Evolutionary conservation across 2,329 filamentous ascomycete genomes (phyloP).

Genomic region (Alternaria infectoria): DNA sequence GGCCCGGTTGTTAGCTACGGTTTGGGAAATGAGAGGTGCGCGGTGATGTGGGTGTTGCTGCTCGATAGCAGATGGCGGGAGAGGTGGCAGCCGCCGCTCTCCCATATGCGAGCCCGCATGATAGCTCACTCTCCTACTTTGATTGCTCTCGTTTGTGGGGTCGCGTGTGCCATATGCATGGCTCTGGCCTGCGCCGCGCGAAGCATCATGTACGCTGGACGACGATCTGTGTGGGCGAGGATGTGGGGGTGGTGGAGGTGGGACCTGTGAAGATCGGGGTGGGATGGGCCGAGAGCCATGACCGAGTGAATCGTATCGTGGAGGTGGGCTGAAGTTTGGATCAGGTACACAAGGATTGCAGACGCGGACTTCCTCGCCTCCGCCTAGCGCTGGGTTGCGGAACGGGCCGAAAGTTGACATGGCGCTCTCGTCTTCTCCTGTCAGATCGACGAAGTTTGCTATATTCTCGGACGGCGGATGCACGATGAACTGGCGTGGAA

Average conservation of each 20-base stretch:
- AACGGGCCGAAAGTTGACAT: conserved; percentile 38
- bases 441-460: conserved; percentile 52
- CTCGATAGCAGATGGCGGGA: conserved; percentile 21
- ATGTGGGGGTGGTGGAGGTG: conserved; percentile 15
- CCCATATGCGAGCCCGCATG: conserved; percentile 26
- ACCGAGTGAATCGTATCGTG: conserved; percentile 49
- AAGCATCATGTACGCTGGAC: conserved; percentile 27
- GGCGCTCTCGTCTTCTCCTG: conserved; percentile 44
- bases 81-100: conserved; percentile 35
- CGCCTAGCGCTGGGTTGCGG: conserved; percentile 61
- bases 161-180: conserved; percentile 29
- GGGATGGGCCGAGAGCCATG: conserved; percentile 8
- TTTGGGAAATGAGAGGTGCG: conserved; percentile 18
- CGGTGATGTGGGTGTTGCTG: conserved; percentile 16
- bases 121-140: conserved; percentile 33
- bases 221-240: conserved; percentile 29
- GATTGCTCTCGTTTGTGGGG: conserved; percentile 22
- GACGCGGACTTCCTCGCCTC: conserved; percentile 71
- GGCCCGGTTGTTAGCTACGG: conserved; percentile 3
- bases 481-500: conserved; percentile 91
- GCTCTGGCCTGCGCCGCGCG: conserved; percentile 21
- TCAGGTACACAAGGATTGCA: conserved; percentile 78
- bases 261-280: conserved; percentile 12
- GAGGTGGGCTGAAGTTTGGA: conserved; percentile 66
- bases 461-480: conserved; percentile 60